Base-by-base conservation (phyloP, 371 early-diverging fungal genomes). In the Sporodiniella umbellata region DNA sequence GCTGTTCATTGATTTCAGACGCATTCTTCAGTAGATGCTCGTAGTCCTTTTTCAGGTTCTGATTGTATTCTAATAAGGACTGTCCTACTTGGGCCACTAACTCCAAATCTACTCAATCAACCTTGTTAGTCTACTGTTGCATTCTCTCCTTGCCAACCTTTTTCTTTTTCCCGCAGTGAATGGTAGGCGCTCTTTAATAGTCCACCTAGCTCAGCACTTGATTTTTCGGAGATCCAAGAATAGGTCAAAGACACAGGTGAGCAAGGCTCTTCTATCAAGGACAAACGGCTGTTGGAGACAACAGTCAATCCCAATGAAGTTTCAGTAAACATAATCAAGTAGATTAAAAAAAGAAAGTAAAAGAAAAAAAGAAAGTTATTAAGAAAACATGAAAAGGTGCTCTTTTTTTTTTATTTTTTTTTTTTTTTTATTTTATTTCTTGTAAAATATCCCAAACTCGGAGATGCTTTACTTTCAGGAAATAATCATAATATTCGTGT, bases 61-160 rank as follows among this genome's bases (percentile, higher is more conserved):
- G 64, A 47, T 84, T 81, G 30, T 78, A 65, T 30, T 80, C 81
- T 42, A 81, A 45, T 18, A 84, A 58, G 3, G 72, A 72, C 58
- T 79, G 79, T 15, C 84, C 81, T 49, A 84, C 71, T 62, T 79
- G 69, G 23, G 81, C 81, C 14, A 80, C 84, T 24, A 80, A 51
- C 10, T 59, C 53, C 23, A 81, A 66, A 58, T 79, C 81, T 83
- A 49, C 44, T 10, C 12, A 31, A 31, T 10, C 6, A 12, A 5
- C 30, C 31, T 1, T 37, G 38, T 37, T 18, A 37, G 15, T 18
- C 18, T 17, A 8, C 7, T 11, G 15, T 30, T 23, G 39, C 42
- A 14, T 31, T 18, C 17, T 42, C 33, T 45, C 46, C 44, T 31
- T 23, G 23, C 40, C 17, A 19, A 64, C 73, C 67, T 49, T 58